phyloP scores from a whole-genome alignment of 768 basidiomycete species.

The Pisolithus orientalis region DNA sequence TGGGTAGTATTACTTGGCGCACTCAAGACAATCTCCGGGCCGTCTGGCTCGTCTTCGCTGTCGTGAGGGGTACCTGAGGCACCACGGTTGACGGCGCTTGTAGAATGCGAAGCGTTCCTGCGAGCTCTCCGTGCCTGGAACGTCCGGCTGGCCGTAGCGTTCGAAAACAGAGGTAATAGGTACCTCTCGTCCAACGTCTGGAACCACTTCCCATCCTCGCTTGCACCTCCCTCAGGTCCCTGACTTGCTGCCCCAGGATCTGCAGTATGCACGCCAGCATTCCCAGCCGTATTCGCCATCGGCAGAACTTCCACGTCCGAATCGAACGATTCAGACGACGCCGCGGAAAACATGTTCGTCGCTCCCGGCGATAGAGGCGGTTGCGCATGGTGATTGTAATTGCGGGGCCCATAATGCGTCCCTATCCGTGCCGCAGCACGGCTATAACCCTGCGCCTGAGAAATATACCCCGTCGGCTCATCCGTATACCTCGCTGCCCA shows the following conservation, averaged over 20 bases:
- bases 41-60: constrained; percentile 36
- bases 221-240: constrained; percentile 17
- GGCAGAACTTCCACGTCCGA: constrained; percentile 78
- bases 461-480: constrained; percentile 35
- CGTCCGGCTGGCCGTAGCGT: constrained; percentile 81
- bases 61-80: constrained; percentile 27
- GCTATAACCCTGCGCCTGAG: constrained; percentile 18
- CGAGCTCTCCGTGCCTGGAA: constrained; percentile 76
- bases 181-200: constrained; percentile 92
- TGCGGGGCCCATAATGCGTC: constrained; percentile 45
- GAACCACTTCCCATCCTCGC: constrained; percentile 92
- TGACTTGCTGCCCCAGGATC: constrained; percentile 1
- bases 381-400: constrained; percentile 59
- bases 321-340: constrained; percentile 72
- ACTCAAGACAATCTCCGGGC: constrained; percentile 41
- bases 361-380: constrained; percentile 13
- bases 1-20: constrained; percentile 10
- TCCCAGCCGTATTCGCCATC: constrained; percentile 51
- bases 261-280: constrained; percentile 10
- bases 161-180: constrained; percentile 86
- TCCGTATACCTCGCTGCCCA: constrained; percentile 38
- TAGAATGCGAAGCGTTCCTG: constrained; percentile 33
- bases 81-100: constrained; percentile 17
- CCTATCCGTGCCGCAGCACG: constrained; percentile 44
- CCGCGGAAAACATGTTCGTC: constrained; percentile 50